Base-by-base conservation (phyloP, 805 yeast species). In the Suhomyces xylopsoci region DNA sequence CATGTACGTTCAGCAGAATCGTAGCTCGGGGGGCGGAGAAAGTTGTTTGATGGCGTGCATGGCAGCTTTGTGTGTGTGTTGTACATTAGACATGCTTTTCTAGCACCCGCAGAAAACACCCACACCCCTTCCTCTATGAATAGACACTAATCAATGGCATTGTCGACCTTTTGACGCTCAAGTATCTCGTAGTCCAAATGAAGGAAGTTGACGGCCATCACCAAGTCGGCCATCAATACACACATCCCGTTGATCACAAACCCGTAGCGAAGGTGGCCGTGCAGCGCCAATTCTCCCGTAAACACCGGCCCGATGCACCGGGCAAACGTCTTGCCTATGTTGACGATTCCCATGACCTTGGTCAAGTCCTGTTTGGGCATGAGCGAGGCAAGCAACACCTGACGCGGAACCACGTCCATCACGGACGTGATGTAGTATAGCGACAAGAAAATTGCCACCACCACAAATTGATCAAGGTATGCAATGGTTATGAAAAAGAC, bases 351-450 rank as follows among this genome's bases (percentile, higher is more conserved):
- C 83, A 91, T 79, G 1, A 87, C 91, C 59, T 77, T 81, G 2
- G 96, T 84, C 47, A 92, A 71, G 47, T 89, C 94, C 9, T 74
- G 67, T 10, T 80, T 78, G 14, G 78, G 76, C 40, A 91, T 82
- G 19, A 90, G 73, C 2, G 88, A 78, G 0, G 96, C 84, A 48
- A 91, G 69, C 41, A 91, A 74, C 7, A 90, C 81, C 68, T 90
- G 97, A 49, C 97, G 80, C 6, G 97, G 97, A 2, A 90, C 94
- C 26, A 90, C 96, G 65, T 91, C 97, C 92, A 91, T 90, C 1
- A 92, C 82, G 2, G 85, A 76, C 0, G 90, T 81, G 2, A 85
- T 70, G 54, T 83, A 84, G 57, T 88, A 82, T 24, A 80, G 64
- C 19, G 85, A 58, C 32, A 87, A 72, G 5, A 82, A 67, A 0